A percentile compares a stretch with the other conserved stretches of the same genome.
Evolutionary conservation across 1,284 basidiomycete species (phyloP).

Genomic region (Pseudozyma sp.): DNA sequence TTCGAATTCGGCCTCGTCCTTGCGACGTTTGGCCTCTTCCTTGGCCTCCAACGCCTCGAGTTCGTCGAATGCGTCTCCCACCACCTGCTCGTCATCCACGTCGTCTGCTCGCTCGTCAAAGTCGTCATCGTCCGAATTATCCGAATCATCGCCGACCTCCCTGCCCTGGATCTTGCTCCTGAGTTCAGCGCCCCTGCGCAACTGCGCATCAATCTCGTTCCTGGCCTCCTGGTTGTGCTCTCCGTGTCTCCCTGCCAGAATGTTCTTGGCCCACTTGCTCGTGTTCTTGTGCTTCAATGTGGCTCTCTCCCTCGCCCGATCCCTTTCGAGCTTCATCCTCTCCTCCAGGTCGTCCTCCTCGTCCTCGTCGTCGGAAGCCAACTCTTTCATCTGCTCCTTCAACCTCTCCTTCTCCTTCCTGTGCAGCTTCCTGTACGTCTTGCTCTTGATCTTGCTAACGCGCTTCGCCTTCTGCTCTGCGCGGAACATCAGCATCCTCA

Average conservation of each 20-base stretch:
- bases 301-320: slow-evolving; percentile 69
- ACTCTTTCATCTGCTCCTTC: slow-evolving; percentile 71
- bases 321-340: slow-evolving; percentile 78
- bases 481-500: slow-evolving; percentile 93
- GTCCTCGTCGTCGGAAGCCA: slow-evolving; percentile 69
- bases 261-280: slow-evolving; percentile 66
- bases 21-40: slow-evolving; percentile 31
- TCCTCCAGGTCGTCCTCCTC: slow-evolving; percentile 71
- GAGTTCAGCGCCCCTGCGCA: slow-evolving; percentile 51
- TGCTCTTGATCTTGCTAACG: slow-evolving; percentile 94
- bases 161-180: slow-evolving; percentile 56
- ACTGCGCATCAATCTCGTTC: slow-evolving; percentile 61
- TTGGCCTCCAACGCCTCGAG: slow-evolving; percentile 42
- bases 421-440: slow-evolving; percentile 86
- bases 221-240: slow-evolving; percentile 55
- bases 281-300: slow-evolving; percentile 69
- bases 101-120: slow-evolving; percentile 4
- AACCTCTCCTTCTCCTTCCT: slow-evolving; percentile 77
- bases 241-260: slow-evolving; percentile 38
- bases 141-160: slow-evolving; percentile 37
- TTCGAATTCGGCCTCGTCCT: slow-evolving; percentile 47
- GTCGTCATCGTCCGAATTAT: slow-evolving; percentile 36
- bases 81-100: slow-evolving; percentile 6
- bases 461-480: slow-evolving; percentile 91
- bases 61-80: slow-evolving; percentile 56